Percentiles rank a stretch among this genome's conserved stretches.
Evolutionary conservation across 1,284 basidiomycete genomes (phyloP).

Genomic region (Ustilago hordei): DNA sequence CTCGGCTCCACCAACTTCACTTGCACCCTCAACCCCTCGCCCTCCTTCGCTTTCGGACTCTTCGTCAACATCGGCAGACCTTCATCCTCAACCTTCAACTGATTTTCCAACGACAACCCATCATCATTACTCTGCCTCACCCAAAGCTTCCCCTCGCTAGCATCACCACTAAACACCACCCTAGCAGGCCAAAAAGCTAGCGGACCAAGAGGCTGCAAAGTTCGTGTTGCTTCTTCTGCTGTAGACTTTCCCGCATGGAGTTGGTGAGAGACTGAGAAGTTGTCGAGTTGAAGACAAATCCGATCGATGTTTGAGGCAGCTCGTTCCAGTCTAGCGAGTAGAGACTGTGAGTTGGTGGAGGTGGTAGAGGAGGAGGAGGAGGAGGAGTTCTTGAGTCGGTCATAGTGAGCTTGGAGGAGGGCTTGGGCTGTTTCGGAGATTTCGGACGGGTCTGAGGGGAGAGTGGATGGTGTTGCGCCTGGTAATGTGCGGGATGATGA

Average conservation of each 20-base stretch:
- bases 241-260: constrained; percentile 2
- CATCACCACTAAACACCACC: constrained; percentile 1
- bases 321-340: constrained; percentile 23
- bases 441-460: constrained; percentile 28
- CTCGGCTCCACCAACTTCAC: constrained; percentile 21
- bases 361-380: not conserved
- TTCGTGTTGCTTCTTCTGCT: constrained; percentile 9
- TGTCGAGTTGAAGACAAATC: constrained; percentile 44
- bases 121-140: constrained; percentile 14
- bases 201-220: constrained; percentile 34
- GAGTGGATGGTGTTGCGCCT: constrained; percentile 8
- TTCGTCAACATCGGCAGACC: constrained; percentile 20
- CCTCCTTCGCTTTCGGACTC: not conserved
- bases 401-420: constrained; percentile 39
- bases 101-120: constrained; percentile 22
- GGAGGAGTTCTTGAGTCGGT: constrained; percentile 14
- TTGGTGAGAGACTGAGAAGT: constrained; percentile 28
- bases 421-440: constrained; percentile 50
- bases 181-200: constrained; percentile 46
- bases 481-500: not conserved
- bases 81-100: constrained; percentile 25
- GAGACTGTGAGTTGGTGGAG: constrained; percentile 1
- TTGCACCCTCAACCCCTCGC: constrained; percentile 1
- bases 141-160: constrained; percentile 11
- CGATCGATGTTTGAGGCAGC: constrained; percentile 22